These are phyloP conservation scores for Pelargonium nanum DNA, from an alignment of 345 rosid genomes.

Conservation along the genomic window DNA sequence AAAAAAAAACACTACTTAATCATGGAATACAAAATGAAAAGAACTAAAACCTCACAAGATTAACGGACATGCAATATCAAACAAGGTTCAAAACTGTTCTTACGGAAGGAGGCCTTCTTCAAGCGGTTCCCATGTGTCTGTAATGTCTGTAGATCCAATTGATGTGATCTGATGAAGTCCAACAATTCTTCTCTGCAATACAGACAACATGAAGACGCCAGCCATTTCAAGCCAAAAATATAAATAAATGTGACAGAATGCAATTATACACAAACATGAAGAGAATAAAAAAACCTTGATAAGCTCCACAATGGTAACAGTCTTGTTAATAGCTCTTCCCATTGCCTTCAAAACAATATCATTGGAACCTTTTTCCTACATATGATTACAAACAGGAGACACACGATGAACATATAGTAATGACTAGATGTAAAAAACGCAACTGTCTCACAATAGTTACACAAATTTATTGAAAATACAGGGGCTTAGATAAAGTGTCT, in stretches of 20 bases:
- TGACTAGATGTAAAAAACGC: neutral
- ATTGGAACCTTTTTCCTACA: constrained; percentile 64
- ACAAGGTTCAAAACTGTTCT: constrained; percentile 15
- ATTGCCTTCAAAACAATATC: constrained; percentile 90
- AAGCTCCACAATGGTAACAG: constrained; percentile 83
- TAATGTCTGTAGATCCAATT: constrained; percentile 87
- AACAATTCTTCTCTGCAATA: constrained; percentile 75
- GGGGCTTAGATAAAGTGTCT: too few relatives aligned
- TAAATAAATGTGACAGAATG: neutral
- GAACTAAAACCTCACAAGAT: neutral
- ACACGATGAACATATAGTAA: neutral
- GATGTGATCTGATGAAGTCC: constrained; percentile 85
- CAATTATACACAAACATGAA: neutral
- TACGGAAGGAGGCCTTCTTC: constrained; percentile 99
- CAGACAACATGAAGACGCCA: constrained; percentile 9
- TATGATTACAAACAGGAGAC: neutral
- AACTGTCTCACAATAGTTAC: neutral
- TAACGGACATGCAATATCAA: neutral
- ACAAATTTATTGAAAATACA: neutral
- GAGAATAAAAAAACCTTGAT: constrained; percentile 42
- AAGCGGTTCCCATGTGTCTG: constrained; percentile 85
- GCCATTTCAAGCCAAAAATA: neutral
- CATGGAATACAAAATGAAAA: neutral
- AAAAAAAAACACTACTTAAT: constrained; percentile 3
- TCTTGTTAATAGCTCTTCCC: constrained; percentile 98